Percentiles rank a stretch among this genome's conserved stretches.
Conservation (phyloP, 805 yeast genomes). For the Ogataea trehalophila region DNA sequence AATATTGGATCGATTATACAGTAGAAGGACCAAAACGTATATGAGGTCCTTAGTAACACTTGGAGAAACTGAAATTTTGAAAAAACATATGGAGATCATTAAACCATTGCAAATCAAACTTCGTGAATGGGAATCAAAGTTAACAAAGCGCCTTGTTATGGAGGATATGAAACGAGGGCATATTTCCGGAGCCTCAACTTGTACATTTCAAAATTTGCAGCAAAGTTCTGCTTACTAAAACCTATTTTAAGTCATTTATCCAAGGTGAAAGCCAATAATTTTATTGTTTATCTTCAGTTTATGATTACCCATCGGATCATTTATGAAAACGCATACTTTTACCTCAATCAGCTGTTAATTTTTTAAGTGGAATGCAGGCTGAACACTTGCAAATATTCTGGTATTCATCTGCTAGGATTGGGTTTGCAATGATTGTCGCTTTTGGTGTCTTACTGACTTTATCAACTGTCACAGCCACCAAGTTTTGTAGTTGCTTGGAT, state of each 20-base stretch:
- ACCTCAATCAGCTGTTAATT: slow-evolving; percentile 9
- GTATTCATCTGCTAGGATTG: slow-evolving; percentile 14
- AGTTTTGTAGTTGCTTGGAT: slow-evolving; percentile 7
- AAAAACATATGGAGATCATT: slow-evolving; percentile 5
- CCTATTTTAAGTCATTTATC: slow-evolving; percentile 12
- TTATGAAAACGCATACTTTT: slow-evolving; percentile 10
- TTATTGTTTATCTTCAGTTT: slow-evolving; percentile 7
- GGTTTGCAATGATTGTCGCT: slow-evolving; percentile 8
- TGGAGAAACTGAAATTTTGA: slow-evolving; percentile 3
- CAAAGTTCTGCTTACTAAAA: slow-evolving; percentile 7
- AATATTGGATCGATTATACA: slow-evolving; percentile 8
- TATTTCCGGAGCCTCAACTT: slow-evolving; percentile 15
- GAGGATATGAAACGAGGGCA: slow-evolving; percentile 14
- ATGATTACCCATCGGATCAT: slow-evolving; percentile 6
- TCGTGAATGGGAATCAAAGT: slow-evolving; percentile 12
- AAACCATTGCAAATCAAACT: slow-evolving; percentile 9
- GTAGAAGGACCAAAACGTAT: neutral
- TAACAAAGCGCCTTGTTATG: slow-evolving; percentile 6
- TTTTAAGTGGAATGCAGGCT: slow-evolving; percentile 14
- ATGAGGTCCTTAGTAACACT: neutral
- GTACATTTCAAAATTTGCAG: slow-evolving; percentile 7
- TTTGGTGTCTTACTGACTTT: slow-evolving; percentile 9
- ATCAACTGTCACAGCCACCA: slow-evolving; percentile 2
- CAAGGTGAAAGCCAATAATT: neutral
- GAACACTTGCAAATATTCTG: slow-evolving; percentile 18